Evolutionary conservation across 176 grass and related monocot genomes (phyloP).

Genomic region (Oryza glaberrima): DNA sequence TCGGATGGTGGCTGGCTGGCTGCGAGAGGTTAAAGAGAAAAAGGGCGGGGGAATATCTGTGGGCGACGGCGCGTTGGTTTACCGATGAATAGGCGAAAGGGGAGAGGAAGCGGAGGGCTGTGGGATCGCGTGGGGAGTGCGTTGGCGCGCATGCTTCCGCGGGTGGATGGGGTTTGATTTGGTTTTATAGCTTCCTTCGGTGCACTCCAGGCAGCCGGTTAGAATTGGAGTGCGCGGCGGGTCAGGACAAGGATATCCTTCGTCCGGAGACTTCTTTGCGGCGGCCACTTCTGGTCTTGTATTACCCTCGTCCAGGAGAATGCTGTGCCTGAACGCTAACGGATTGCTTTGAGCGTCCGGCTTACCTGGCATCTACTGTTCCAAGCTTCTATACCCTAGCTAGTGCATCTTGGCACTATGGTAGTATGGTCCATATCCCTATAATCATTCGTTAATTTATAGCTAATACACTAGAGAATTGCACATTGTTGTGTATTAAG

Average conservation of each 20-base stretch:
- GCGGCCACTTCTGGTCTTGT: not conserved
- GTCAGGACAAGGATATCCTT: not conserved
- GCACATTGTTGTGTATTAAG: too few species aligned
- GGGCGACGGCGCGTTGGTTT: constrained; percentile 25
- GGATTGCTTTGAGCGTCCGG: too few species aligned
- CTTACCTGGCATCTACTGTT: too few species aligned
- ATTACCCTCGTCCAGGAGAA: not conserved
- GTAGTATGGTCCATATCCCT: too few species aligned
- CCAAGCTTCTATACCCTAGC: too few species aligned
- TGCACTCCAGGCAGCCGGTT: not conserved
- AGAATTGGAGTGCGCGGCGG: constrained; percentile 14
- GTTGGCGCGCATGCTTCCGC: constrained; percentile 20
- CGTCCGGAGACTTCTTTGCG: not conserved
- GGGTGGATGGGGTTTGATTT: not conserved
- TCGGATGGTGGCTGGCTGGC: not conserved
- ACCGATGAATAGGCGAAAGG: constrained; percentile 19
- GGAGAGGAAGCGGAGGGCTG: not conserved
- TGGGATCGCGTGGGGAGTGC: constrained; percentile 23
- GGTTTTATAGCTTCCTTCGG: not conserved
- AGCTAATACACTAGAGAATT: too few species aligned
- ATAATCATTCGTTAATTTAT: too few species aligned
- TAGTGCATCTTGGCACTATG: too few species aligned
- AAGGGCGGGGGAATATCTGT: constrained; percentile 49
- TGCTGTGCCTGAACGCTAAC: too few species aligned
- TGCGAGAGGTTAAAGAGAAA: not conserved